Base-by-base conservation (phyloP, 306 rosid species). In the Trifolium subterraneum region DNA sequence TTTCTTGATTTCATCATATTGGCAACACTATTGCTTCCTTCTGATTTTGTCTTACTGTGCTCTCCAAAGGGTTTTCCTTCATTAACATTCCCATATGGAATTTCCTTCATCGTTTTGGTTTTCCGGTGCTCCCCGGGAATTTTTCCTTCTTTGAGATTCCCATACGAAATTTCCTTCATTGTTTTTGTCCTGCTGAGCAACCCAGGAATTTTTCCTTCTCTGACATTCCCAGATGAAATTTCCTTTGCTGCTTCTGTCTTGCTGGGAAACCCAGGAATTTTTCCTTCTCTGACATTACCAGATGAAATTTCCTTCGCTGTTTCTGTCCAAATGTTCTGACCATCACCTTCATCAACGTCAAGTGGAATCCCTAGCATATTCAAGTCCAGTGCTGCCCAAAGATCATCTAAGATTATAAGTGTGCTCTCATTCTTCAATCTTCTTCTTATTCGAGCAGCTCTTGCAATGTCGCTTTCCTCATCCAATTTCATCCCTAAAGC, bases 371-470 rank as follows among this genome's bases (percentile, higher is more conserved):
- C 82, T n/a, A 78, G 20, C 50, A 11, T 18, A 5, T 41, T 52
- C 27, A 78, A 13, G 22, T 71, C 82, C 9, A 78, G 7, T 70
- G 13, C 29, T 0, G 4, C 67, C 23, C 50, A 18, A 7, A 78
- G 12, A 71, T 78, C 55, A 71, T 78, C 82, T 5, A 78, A 9
- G 20, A 72, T 33, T 19, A 71, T 6, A 13, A 78, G 82, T 0
- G 25, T 79, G 27, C 27, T 72, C 70, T 48, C 71, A 7, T 45
- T 62, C 38, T 20, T 62, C 45, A 29, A 33, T 19, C 78, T 74
- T 48, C n/a, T 73, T 19, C 39, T 12, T 19, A 73, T 10, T 11
- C 23, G 78, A 47, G 45, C 50, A 60, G 78, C 78, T 48, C 78
- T 47, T 10, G 31, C 38, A 45, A 19, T 62, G 4, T 62, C 71